phyloP scores from a whole-genome alignment of 768 basidiomycete species.

The Boletellus ananiceps region DNA sequence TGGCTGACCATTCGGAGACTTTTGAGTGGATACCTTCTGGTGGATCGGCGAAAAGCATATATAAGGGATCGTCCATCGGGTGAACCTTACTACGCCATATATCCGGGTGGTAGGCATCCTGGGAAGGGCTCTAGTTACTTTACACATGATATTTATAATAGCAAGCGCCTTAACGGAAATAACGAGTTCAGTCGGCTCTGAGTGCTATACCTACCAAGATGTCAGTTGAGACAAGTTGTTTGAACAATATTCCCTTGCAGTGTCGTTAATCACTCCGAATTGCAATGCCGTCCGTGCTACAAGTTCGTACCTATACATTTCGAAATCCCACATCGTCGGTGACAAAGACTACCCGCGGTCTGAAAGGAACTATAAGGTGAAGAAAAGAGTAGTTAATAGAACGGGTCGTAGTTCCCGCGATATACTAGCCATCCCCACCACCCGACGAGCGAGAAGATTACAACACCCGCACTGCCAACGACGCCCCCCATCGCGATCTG shows the following conservation, averaged over 20 bases:
- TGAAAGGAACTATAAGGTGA: too few relatives aligned
- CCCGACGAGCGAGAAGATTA: conserved; percentile 45
- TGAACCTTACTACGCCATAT: neutral
- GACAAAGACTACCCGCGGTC: too few relatives aligned
- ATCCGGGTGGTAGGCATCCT: too few relatives aligned
- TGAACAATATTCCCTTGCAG: too few relatives aligned
- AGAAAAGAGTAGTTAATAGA: conserved; percentile 11
- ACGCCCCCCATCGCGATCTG: conserved; percentile 70
- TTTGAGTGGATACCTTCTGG: neutral
- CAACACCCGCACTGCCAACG: conserved; percentile 55
- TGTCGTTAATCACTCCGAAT: too few relatives aligned
- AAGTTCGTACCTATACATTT: neutral
- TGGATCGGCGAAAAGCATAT: neutral
- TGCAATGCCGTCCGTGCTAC: neutral
- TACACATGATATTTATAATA: neutral
- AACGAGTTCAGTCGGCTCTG: too few relatives aligned
- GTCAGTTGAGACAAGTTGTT: too few relatives aligned
- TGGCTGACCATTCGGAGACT: too few relatives aligned
- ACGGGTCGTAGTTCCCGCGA: conserved; percentile 21
- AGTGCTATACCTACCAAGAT: too few relatives aligned
- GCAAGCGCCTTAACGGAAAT: neutral
- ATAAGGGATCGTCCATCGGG: neutral
- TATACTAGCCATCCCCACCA: conserved; percentile 34
- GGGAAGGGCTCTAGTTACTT: too few relatives aligned
- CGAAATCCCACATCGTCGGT: too few relatives aligned